Percentiles rank a stretch among this genome's conserved stretches.
phyloP scores from a whole-genome alignment of 164 flowering plant genomes.

The Vitis riparia region DNA sequence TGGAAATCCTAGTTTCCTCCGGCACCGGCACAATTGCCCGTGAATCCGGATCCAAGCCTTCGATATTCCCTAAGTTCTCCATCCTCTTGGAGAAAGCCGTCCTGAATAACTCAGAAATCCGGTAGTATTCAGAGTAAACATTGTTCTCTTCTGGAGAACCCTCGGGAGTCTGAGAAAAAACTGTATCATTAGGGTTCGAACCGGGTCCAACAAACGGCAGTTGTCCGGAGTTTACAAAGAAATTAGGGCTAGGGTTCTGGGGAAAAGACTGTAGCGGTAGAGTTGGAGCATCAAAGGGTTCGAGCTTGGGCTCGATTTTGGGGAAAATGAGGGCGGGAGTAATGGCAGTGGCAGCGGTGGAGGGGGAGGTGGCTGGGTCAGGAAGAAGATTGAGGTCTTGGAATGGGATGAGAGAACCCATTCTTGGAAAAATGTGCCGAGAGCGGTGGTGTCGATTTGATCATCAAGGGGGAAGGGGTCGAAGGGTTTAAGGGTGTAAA shows the following conservation, averaged over 20 bases:
- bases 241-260: background rate
- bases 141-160: slow-evolving; percentile 18
- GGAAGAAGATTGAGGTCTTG: slow-evolving; percentile 27
- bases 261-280: background rate
- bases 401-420: slow-evolving; percentile 27
- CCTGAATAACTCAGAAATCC: slow-evolving; percentile 59
- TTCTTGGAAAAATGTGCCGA: background rate
- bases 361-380: background rate
- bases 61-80: slow-evolving; percentile 16
- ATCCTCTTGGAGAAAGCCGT: slow-evolving; percentile 50
- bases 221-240: too few relatives aligned
- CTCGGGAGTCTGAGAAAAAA: background rate
- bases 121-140: slow-evolving; percentile 53
- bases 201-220: too few relatives aligned
- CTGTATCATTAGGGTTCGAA: too few relatives aligned
- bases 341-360: slow-evolving; percentile 9
- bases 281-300: slow-evolving; percentile 29
- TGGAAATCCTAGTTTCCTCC: slow-evolving; percentile 12
- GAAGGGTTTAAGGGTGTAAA: too few relatives aligned
- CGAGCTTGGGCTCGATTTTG: slow-evolving; percentile 57
- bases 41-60: slow-evolving; percentile 28
- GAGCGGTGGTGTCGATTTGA: too few relatives aligned
- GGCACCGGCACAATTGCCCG: slow-evolving; percentile 50
- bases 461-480: too few relatives aligned
- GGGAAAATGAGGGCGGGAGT: slow-evolving; percentile 22